Conservation (phyloP, 345 rosid species). For the Gossypioides kirkii region DNA sequence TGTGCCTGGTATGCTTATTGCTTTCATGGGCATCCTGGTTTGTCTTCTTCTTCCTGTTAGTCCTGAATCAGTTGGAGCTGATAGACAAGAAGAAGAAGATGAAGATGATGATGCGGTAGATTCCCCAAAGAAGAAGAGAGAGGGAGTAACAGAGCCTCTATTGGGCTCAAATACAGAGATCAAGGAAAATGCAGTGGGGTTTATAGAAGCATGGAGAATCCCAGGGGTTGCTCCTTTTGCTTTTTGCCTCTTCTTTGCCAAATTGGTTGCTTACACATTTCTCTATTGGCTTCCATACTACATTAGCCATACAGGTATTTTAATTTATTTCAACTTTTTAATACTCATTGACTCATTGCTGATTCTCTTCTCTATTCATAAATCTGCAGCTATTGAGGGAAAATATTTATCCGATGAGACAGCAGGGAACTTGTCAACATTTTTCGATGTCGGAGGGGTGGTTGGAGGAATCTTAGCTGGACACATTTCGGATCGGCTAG, state of each 20-base stretch:
- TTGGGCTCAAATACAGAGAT: constrained; percentile 34
- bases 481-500: constrained; percentile 68
- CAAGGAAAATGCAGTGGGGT: constrained; percentile 62
- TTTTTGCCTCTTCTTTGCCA: constrained; percentile 87
- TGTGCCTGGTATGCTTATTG: constrained; percentile 63
- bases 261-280: constrained; percentile 92
- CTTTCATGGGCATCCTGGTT: constrained; percentile 49
- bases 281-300: constrained; percentile 99
- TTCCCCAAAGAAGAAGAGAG: constrained; percentile 49
- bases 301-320: constrained; percentile 81
- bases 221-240: constrained; percentile 97
- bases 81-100: constrained; percentile 35
- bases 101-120: constrained; percentile 11
- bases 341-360: neutral
- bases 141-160: constrained; percentile 44
- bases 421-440: constrained; percentile 81
- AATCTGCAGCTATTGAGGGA: constrained; percentile 69
- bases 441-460: constrained; percentile 93
- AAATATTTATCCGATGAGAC: constrained; percentile 63
- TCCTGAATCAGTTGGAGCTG: constrained; percentile 70
- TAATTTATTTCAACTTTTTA: neutral
- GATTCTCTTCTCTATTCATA: constrained; percentile 6
- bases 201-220: constrained; percentile 87
- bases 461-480: constrained; percentile 94
- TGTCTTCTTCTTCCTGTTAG: constrained; percentile 66